Evolutionary conservation across 2,329 filamentous ascomycete genomes (phyloP), one percentile per base, ranked within the genome.

Genomic region (Epicoccum sorghinum): DNA sequence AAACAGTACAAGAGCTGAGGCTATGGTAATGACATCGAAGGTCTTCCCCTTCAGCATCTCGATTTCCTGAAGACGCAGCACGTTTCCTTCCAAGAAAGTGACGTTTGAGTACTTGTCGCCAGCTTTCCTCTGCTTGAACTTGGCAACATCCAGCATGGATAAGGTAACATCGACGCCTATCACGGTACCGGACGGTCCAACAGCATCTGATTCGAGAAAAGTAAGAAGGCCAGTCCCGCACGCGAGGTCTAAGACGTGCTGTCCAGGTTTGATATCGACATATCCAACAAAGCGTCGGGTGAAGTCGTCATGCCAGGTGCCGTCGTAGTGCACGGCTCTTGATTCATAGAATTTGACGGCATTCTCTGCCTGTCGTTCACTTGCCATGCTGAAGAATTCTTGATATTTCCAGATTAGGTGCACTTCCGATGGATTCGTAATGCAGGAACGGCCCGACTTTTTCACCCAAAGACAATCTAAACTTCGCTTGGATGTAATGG

Each of bases 201-300:
- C 75, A 4, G 60, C 67, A n/a, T 75, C 64, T 8, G 73, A 68
- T 30, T 73, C 74, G 7, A 71, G 67, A 56, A 78, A 73, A 1
- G 72, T 74, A 13, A 79, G 65, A 0, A 80, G 70, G 4, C 78
- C 79, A 5, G 78, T 80, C 4, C 78, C 78, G 55, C 77, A 79
- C 5, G 78, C 78, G 13, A 80, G 66, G 48, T 80, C 78, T 10
- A 80, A 71, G n/a, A 80, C 61, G 22, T 71, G 52, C 45, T 78
- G 71, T 24, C 76, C 77, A 10, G 71, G 64, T n/a, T 63, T 49
- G 29, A 74, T 61, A 13, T 65, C 46, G 14, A 74, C 25, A 27
- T 69, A 55, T 23, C 73, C 65, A 7, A 73, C 60, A 54, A 78
- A 76, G 27, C 76, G 70, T 27, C 59, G 62, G 3, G 76, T 74